phyloP scores from a whole-genome alignment of 352 stramenopile genomes.

The Pythium angustatum region DNA sequence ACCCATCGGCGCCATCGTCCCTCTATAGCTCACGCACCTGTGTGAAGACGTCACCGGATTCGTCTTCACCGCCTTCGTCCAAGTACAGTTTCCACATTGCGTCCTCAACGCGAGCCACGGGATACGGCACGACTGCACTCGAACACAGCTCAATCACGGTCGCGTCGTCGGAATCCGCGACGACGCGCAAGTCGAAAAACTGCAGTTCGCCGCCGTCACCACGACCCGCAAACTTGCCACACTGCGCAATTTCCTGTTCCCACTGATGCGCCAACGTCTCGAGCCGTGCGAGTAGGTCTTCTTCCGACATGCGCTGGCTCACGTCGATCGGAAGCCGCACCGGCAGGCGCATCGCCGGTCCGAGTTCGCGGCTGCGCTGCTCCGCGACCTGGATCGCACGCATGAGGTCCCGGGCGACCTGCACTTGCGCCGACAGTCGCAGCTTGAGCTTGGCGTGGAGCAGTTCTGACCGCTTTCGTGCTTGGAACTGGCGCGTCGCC shows the following conservation, averaged over 20 bases:
- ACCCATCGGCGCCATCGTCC: background rate
- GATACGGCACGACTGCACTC: slow-evolving; percentile 6
- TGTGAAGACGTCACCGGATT: slow-evolving; percentile 2
- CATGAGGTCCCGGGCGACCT: slow-evolving; percentile 14
- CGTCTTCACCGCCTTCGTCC: background rate
- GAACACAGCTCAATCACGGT: slow-evolving; percentile 8
- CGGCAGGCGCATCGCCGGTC: background rate
- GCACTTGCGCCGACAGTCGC: background rate
- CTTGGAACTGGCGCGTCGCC: slow-evolving; percentile 17
- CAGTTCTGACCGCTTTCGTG: slow-evolving; percentile 4
- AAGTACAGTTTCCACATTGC: slow-evolving; percentile 5
- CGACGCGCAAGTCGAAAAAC: slow-evolving; percentile 12
- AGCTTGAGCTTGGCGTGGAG: slow-evolving; percentile 13
- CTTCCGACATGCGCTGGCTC: slow-evolving; percentile 8
- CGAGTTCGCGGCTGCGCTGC: background rate
- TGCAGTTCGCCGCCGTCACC: background rate
- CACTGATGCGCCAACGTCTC: background rate
- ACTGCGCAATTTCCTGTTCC: background rate
- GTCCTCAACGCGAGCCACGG: background rate
- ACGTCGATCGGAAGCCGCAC: slow-evolving; percentile 1
- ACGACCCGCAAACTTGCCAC: background rate
- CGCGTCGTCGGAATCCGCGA: background rate
- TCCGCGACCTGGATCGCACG: slow-evolving; percentile 11
- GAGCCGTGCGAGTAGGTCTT: slow-evolving; percentile 9
- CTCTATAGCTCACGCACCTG: background rate